Conservation (phyloP, 768 basidiomycete species). For the Royoungia palumana region DNA sequence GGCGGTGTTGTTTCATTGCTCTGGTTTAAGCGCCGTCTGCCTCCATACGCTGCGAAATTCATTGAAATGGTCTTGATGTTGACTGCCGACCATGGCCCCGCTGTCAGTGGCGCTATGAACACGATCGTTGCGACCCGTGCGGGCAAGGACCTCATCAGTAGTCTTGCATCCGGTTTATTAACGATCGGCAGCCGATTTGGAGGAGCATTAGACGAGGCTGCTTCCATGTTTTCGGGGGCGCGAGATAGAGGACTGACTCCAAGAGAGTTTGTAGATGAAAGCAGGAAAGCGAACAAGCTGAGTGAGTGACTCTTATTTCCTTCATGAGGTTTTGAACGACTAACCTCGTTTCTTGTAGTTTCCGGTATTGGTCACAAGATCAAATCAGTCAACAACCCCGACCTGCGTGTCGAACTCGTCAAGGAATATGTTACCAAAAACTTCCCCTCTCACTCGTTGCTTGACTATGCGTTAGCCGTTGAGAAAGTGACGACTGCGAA, state of each 20-base stretch:
- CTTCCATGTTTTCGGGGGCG: conserved; percentile 90
- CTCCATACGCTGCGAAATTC: conserved; percentile 94
- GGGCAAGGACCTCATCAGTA: conserved; percentile 98
- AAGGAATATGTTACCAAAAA: conserved; percentile 94
- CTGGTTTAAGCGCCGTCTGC: conserved; percentile 97
- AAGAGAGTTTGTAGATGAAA: conserved; percentile 96
- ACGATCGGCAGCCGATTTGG: conserved; percentile 98
- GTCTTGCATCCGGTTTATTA: conserved; percentile 90
- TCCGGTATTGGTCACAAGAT: conserved; percentile 99
- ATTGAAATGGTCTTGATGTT: conserved; percentile 99
- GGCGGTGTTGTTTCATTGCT: conserved; percentile 94
- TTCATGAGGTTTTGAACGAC: conserved; percentile 1
- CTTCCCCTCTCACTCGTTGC: conserved; percentile 91
- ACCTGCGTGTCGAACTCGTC: conserved; percentile 87
- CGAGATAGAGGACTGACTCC: conserved; percentile 90
- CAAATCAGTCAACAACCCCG: conserved; percentile 97
- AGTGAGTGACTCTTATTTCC: conserved; percentile 47
- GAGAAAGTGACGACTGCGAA: conserved; percentile 97
- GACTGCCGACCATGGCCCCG: conserved; percentile 97
- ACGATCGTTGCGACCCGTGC: conserved; percentile 98
- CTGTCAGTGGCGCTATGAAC: conserved; percentile 99
- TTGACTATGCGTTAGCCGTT: conserved; percentile 94
- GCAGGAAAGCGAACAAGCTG: conserved; percentile 90
- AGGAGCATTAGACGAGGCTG: conserved; percentile 98
- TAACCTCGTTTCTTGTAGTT: conserved; percentile 43